Conservation (phyloP, 768 basidiomycete species). For the Auricularia sp. region DNA sequence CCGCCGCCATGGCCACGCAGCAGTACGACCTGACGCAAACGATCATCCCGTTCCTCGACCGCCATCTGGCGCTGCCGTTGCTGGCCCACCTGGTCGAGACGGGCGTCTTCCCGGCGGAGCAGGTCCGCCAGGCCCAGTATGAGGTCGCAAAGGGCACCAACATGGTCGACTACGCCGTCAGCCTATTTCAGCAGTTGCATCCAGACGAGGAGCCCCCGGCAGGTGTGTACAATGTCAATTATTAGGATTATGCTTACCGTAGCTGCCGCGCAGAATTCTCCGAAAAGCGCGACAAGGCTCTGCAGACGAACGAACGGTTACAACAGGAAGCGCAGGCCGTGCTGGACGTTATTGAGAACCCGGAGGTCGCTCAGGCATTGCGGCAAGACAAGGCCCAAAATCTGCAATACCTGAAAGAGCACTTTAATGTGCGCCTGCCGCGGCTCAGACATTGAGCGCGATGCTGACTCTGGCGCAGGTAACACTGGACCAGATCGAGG, state of each 20-base stretch:
- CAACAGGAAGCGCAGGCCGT: conserved; percentile 89
- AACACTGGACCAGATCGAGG: conserved; percentile 88
- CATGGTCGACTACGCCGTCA: conserved; percentile 91
- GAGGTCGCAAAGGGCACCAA: conserved; percentile 95
- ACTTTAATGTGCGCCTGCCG: conserved; percentile 65
- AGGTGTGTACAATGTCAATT: conserved; percentile 35
- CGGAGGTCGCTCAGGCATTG: conserved; percentile 87
- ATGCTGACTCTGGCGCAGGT: conserved; percentile 42
- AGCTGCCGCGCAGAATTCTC: conserved; percentile 58
- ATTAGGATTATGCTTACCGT: not conserved
- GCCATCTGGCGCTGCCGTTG: conserved; percentile 88
- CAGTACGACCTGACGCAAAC: conserved; percentile 87
- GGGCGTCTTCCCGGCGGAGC: conserved; percentile 63
- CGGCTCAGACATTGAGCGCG: conserved; percentile 2
- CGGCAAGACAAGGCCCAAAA: conserved; percentile 98
- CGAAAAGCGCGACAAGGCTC: conserved; percentile 68
- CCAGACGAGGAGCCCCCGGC: conserved; percentile 59
- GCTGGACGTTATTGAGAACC: conserved; percentile 91
- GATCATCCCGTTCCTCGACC: conserved; percentile 85
- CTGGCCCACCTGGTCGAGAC: conserved; percentile 78
- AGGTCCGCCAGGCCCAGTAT: conserved; percentile 88
- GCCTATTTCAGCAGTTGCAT: conserved; percentile 68
- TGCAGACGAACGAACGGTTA: conserved; percentile 74
- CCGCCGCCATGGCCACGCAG: conserved; percentile 24
- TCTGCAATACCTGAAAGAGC: conserved; percentile 84